Percentiles rank a stretch among this genome's conserved stretches.
Evolutionary conservation across 495 filamentous ascomycete species (phyloP).

Genomic region (Thozetella sp.): DNA sequence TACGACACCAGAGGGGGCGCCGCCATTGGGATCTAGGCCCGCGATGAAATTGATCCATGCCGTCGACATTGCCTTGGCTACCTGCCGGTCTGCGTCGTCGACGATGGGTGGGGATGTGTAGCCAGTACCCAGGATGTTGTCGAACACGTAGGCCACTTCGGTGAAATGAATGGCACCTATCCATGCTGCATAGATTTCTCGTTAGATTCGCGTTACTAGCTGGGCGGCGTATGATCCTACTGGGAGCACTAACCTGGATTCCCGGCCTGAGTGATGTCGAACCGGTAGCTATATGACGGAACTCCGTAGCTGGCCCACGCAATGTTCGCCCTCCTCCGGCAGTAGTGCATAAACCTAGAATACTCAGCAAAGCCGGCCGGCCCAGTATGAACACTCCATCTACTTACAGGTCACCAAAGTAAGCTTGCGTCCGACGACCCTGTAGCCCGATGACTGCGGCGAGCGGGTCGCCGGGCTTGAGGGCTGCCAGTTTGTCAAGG

Average conservation of each 20-base stretch:
- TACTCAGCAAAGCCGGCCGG: neutral
- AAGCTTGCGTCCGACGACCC: neutral
- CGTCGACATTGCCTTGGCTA: conserved; percentile 35
- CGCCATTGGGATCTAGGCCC: conserved; percentile 30
- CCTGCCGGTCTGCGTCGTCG: conserved; percentile 21
- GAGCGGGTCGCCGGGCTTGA: neutral
- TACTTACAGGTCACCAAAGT: conserved; percentile 3
- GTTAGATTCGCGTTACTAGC: too few species aligned
- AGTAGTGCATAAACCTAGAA: conserved; percentile 1
- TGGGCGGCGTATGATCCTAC: neutral
- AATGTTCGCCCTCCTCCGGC: conserved; percentile 33
- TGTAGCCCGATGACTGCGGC: conserved; percentile 4
- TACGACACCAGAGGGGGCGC: neutral
- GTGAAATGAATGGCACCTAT: conserved; percentile 42
- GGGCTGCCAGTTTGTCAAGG: neutral
- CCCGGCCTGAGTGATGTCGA: conserved; percentile 34
- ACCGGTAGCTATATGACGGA: conserved; percentile 42
- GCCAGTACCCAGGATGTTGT: conserved; percentile 39
- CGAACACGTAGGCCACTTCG: conserved; percentile 48
- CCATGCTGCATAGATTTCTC: too few species aligned
- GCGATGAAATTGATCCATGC: conserved; percentile 42
- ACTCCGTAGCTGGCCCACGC: conserved; percentile 33
- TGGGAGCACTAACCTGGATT: conserved; percentile 10
- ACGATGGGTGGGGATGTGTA: conserved; percentile 35
- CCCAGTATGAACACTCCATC: neutral